Conservation (phyloP, 768 basidiomycete genomes). For the Pisolithus orientalis region DNA sequence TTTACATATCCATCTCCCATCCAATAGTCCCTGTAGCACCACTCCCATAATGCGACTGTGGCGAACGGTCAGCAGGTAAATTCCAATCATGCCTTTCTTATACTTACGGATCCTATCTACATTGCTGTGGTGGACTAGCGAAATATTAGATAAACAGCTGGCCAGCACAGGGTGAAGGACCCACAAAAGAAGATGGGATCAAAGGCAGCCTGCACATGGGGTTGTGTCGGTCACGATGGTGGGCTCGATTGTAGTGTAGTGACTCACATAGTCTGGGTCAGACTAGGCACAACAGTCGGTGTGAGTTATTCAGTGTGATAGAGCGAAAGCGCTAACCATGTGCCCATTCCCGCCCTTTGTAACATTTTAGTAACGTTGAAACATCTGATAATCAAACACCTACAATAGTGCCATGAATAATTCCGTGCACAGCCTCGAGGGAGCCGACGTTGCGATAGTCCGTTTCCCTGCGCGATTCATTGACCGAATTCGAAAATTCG, state of each 20-base stretch:
- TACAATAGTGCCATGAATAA: neutral
- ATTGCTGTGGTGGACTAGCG: constrained; percentile 18
- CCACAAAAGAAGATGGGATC: constrained; percentile 22
- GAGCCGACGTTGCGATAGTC: neutral
- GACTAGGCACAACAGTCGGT: constrained; percentile 4
- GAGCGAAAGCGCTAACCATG: constrained; percentile 13
- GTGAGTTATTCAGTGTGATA: neutral
- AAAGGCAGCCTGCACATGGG: constrained; percentile 13
- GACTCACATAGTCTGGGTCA: constrained; percentile 17
- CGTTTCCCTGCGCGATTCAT: neutral
- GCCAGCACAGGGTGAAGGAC: neutral
- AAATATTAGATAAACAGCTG: neutral
- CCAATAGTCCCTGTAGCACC: constrained; percentile 25
- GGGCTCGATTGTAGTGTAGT: neutral
- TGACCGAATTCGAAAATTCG: neutral
- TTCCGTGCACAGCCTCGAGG: neutral
- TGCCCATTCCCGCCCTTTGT: constrained; percentile 21
- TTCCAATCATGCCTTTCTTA: neutral
- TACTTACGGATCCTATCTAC: constrained; percentile 19
- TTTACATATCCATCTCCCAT: constrained; percentile 18
- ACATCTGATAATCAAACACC: neutral
- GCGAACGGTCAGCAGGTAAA: neutral
- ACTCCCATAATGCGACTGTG: constrained; percentile 25
- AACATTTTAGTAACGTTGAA: no score
- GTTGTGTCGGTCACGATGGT: neutral